Percentiles rank a stretch among this genome's conserved stretches.
Evolutionary conservation across 352 stramenopile species (phyloP).

Genomic region (Phytophthora nicotianae): DNA sequence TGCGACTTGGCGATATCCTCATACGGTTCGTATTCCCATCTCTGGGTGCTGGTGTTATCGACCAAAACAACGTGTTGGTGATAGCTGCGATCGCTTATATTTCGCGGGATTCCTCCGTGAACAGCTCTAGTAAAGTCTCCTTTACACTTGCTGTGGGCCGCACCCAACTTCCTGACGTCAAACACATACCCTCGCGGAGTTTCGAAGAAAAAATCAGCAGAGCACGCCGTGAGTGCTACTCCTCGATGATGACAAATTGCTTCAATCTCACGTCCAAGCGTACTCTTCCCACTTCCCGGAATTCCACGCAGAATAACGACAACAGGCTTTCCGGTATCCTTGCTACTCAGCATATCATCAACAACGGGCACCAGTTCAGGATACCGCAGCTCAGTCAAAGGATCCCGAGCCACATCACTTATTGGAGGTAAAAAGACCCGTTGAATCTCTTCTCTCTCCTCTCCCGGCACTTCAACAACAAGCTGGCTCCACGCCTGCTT

Average conservation of each 20-base stretch:
- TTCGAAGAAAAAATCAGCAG: slow-evolving; percentile 72
- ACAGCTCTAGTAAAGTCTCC: slow-evolving; percentile 45
- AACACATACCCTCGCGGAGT: slow-evolving; percentile 67
- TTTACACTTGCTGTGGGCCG: slow-evolving; percentile 59
- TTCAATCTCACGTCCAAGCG: slow-evolving; percentile 48
- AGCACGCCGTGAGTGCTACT: slow-evolving; percentile 47
- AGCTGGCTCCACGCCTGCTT: slow-evolving; percentile 25
- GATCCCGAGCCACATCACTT: not conserved
- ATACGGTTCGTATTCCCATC: slow-evolving; percentile 73
- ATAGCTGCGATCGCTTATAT: not conserved
- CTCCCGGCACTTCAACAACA: slow-evolving; percentile 14
- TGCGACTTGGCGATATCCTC: slow-evolving; percentile 36
- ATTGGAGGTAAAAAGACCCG: slow-evolving; percentile 30
- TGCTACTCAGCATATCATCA: slow-evolving; percentile 42
- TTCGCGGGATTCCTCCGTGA: slow-evolving; percentile 6
- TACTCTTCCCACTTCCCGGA: slow-evolving; percentile 77
- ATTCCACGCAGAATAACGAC: slow-evolving; percentile 76
- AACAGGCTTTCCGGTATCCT: slow-evolving; percentile 22
- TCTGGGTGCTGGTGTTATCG: slow-evolving; percentile 77
- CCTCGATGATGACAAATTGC: slow-evolving; percentile 38
- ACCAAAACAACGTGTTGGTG: slow-evolving; percentile 55
- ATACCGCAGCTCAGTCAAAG: slow-evolving; percentile 29
- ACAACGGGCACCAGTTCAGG: slow-evolving; percentile 43
- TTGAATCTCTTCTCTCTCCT: slow-evolving; percentile 30
- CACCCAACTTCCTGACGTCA: slow-evolving; percentile 51